Base-by-base conservation (phyloP, 352 stramenopile genomes). In the Pythium biforme region DNA sequence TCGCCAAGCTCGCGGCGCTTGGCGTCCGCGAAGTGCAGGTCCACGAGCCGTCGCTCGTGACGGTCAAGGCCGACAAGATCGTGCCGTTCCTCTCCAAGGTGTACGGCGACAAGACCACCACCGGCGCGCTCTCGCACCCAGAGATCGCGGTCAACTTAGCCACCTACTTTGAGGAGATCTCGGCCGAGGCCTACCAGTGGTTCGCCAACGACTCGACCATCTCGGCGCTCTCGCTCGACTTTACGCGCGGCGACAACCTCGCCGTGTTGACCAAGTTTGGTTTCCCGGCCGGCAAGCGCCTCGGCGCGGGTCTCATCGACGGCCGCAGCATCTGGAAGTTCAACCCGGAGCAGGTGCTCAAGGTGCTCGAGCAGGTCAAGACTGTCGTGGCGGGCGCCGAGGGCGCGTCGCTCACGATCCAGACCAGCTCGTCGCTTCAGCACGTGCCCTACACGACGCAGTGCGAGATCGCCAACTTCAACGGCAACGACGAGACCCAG, bases 261-360 rank as follows among this genome's bases (percentile, higher is more conserved):
- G 77, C 69, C 22, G 65, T 96, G 47, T 69, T 97, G 20, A 67
- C 88, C 59, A 95, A 95, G 76, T 91, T 83, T 56, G 90, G 88
- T 15, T 96, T 96, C 69, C 87, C 88, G 10, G 69, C 73, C 3
- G 74, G 74, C 66, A 96, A 97, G 76, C 83, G 80, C 29, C 86
- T 98, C 12, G 89, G 89, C 48, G 89, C 86, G 12, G 92, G 90
- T 62, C 63, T 98, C 19, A 91, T 98, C 52, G 89, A 97, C 69
- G 84, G 81, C 49, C 89, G 90, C n/a, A 95, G 79, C 62, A 84
- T 96, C 59, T 97, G 92, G 92, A 94, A 92, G 73, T 83, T 95
- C 62, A 85, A 96, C 67, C 84, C 87, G 2, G 67, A 77, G 12
- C 77, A 79, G 37, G 63, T 92, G 20, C 39, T 86, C 34, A 55